These are phyloP conservation scores for Fagopyrum tataricum DNA, from an alignment of 148 eudicot species.

Conservation along the genomic window DNA sequence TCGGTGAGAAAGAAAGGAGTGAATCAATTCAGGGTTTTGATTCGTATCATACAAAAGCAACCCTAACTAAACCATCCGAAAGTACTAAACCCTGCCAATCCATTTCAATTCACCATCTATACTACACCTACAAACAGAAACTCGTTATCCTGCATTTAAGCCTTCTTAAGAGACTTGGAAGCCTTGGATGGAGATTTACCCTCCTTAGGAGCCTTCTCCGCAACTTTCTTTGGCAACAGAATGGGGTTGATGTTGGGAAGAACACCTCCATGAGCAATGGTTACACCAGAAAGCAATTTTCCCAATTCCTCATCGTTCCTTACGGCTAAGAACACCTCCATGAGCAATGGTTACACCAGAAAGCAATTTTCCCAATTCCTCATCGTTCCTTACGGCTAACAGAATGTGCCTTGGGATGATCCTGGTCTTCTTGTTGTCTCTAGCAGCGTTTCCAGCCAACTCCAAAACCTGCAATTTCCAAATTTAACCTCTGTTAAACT, in stretches of 20 bases:
- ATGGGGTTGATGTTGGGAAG: background rate
- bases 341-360: slow-evolving; percentile 3
- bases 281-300: too few relatives aligned
- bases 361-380: background rate
- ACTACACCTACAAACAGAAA: background rate
- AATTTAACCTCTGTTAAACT: background rate
- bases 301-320: too few relatives aligned
- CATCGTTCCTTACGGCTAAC: slow-evolving; percentile 1
- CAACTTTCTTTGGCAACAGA: background rate
- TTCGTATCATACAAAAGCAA: background rate
- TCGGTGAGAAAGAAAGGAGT: background rate
- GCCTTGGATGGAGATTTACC: background rate
- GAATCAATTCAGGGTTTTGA: background rate
- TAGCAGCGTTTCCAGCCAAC: background rate
- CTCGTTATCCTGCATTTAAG: background rate
- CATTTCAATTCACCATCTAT: background rate
- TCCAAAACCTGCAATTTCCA: background rate
- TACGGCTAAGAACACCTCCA: too few relatives aligned
- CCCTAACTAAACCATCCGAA: too few relatives aligned
- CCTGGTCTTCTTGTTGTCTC: slow-evolving; percentile 1
- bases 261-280: too few relatives aligned
- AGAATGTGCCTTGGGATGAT: slow-evolving; percentile 1
- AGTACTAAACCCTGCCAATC: background rate
- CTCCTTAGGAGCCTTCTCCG: background rate
- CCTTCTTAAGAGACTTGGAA: background rate